Evolutionary conservation across 2,329 filamentous ascomycete genomes (phyloP).

Genomic region (Trichoderma arundinaceum): DNA sequence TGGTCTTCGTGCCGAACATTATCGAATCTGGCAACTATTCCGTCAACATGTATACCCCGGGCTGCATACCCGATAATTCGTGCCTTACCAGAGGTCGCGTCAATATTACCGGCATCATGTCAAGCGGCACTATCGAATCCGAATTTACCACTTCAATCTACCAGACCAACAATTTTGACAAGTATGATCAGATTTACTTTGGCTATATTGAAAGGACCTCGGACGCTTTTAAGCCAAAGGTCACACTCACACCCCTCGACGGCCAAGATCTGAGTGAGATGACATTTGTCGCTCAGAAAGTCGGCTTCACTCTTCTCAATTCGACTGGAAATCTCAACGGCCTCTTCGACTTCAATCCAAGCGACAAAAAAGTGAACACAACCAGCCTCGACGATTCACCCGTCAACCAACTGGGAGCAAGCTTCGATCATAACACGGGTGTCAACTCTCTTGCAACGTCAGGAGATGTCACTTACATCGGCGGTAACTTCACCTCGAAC

Average conservation of each 20-base stretch:
- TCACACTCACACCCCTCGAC: slow-evolving; percentile 74
- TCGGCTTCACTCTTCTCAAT: slow-evolving; percentile 76
- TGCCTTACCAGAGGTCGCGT: slow-evolving; percentile 80
- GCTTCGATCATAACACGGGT: slow-evolving; percentile 69
- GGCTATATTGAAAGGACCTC: slow-evolving; percentile 80
- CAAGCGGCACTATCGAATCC: slow-evolving; percentile 51
- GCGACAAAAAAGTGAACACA: slow-evolving; percentile 56
- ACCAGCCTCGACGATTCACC: slow-evolving; percentile 72
- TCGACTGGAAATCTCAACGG: slow-evolving; percentile 85
- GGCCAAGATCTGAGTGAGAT: slow-evolving; percentile 67
- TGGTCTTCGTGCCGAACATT: slow-evolving; percentile 84
- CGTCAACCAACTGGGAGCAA: slow-evolving; percentile 76
- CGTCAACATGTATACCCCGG: slow-evolving; percentile 89
- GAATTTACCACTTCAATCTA: slow-evolving; percentile 69
- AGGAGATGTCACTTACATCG: slow-evolving; percentile 73
- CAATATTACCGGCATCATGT: slow-evolving; percentile 77
- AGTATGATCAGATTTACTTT: slow-evolving; percentile 91
- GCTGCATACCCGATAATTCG: slow-evolving; percentile 79
- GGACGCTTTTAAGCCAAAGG: slow-evolving; percentile 74
- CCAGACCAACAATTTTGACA: slow-evolving; percentile 95
- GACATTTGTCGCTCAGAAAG: slow-evolving; percentile 86
- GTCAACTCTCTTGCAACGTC: slow-evolving; percentile 72
- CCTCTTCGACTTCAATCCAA: slow-evolving; percentile 84
- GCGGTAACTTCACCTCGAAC: slow-evolving; percentile 79
- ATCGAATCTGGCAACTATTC: slow-evolving; percentile 90